These are phyloP conservation scores for Paramecium sonneborni DNA, from an alignment of 73 alveolate species.

Conservation along the genomic window DNA sequence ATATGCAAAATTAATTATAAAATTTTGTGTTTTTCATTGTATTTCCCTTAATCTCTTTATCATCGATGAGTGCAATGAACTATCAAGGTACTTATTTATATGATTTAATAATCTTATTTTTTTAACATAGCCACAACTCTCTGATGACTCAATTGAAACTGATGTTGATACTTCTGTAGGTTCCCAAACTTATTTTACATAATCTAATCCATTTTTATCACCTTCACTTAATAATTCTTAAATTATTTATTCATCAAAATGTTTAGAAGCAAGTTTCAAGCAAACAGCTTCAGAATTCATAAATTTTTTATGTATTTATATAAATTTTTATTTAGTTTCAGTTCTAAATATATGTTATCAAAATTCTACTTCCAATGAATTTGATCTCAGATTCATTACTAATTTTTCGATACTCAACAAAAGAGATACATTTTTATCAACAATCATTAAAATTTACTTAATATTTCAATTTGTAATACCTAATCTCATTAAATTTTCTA, in stretches of 20 bases:
- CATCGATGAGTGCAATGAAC: neutral
- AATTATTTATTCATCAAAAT: constrained; percentile 19
- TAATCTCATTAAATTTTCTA: too few relatives aligned
- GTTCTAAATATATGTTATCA: neutral
- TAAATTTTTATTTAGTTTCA: neutral
- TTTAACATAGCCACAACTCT: constrained; percentile 25
- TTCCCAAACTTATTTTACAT: constrained; percentile 41
- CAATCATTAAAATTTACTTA: too few relatives aligned
- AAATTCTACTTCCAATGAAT: neutral
- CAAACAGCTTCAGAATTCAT: constrained; percentile 52
- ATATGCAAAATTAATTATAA: constrained; percentile 48
- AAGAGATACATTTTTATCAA: too few relatives aligned
- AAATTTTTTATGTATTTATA: neutral
- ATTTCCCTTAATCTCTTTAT: constrained; percentile 42
- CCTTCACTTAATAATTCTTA: neutral
- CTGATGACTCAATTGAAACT: constrained; percentile 26
- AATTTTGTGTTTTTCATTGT: constrained; percentile 24
- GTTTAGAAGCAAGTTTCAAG: constrained; percentile 35
- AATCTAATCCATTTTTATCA: constrained; percentile 30
- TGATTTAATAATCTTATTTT: neutral
- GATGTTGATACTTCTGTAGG: constrained; percentile 40
- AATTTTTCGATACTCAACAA: too few relatives aligned
- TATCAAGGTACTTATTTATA: constrained; percentile 11
- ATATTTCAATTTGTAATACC: too few relatives aligned
- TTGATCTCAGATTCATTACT: too few relatives aligned